A percentile compares a stretch with the other conserved stretches of the same genome.
phyloP scores from a whole-genome alignment of 202 grass and related monocot species.

The Zizania palustris region DNA sequence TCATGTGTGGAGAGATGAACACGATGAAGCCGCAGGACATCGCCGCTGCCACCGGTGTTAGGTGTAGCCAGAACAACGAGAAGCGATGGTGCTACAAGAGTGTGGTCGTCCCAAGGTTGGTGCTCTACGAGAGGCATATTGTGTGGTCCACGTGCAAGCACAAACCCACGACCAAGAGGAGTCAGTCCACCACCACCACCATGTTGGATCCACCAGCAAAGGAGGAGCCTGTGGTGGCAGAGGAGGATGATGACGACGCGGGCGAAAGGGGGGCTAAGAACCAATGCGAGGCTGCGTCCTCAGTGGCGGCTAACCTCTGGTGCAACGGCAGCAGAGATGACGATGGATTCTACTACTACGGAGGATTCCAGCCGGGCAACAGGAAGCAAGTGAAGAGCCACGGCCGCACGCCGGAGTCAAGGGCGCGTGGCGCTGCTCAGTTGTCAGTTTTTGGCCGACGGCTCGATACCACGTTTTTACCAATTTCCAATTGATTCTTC shows the following conservation, averaged over 20 bases:
- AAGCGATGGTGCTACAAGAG: conserved; percentile 60
- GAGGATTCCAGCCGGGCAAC: conserved; percentile 15
- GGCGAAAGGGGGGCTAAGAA: neutral
- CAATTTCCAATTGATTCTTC: neutral
- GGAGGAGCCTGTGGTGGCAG: neutral
- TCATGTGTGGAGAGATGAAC: neutral
- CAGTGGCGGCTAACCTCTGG: too few relatives aligned
- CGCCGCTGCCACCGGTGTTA: neutral
- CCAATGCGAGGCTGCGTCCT: neutral
- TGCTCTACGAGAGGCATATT: conserved; percentile 52
- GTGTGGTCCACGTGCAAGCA: conserved; percentile 43
- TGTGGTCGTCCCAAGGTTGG: conserved; percentile 26
- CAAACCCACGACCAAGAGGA: conserved; percentile 13
- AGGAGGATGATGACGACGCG: neutral
- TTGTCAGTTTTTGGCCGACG: neutral
- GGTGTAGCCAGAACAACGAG: conserved; percentile 55
- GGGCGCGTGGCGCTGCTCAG: neutral
- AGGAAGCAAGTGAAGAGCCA: neutral
- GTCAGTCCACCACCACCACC: neutral
- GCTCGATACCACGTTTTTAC: neutral
- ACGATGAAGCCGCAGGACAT: neutral
- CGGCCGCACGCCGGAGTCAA: neutral
- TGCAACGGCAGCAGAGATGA: neutral
- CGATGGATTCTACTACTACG: conserved; percentile 20
- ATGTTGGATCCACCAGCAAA: too few relatives aligned